Percentiles rank a stretch among this genome's conserved stretches.
Conservation (phyloP, 108 stramenopile species). For the Nitzschia palea region DNA sequence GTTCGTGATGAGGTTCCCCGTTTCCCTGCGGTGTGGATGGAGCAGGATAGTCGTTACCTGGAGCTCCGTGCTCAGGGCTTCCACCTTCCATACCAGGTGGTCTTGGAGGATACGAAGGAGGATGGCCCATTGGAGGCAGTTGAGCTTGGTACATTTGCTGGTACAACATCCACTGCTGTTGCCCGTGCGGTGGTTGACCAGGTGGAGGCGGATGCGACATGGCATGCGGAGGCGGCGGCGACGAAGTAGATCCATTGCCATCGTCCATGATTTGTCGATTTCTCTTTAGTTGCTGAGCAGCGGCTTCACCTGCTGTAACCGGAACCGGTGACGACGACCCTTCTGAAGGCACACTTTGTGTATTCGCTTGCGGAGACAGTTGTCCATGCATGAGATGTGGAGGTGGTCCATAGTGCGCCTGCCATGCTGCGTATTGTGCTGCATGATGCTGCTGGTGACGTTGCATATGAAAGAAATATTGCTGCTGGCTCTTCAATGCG, state of each 20-base stretch:
- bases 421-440: constrained; percentile 37
- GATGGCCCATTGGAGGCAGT: constrained; percentile 11
- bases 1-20: constrained; percentile 12
- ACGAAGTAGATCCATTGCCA: neutral
- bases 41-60: neutral
- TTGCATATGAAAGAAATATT: constrained; percentile 50
- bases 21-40: constrained; percentile 13
- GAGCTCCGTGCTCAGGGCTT: neutral
- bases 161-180: constrained; percentile 37
- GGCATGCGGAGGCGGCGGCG: constrained; percentile 7
- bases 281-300: constrained; percentile 34
- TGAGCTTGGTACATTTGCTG: constrained; percentile 35
- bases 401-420: constrained; percentile 19
- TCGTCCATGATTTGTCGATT: constrained; percentile 12
- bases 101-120: constrained; percentile 7
- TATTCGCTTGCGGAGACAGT: constrained; percentile 5
- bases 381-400: constrained; percentile 15
- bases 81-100: constrained; percentile 6
- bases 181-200: constrained; percentile 11
- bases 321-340: constrained; percentile 2
- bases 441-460: constrained; percentile 39
- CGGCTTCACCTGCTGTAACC: constrained; percentile 48
- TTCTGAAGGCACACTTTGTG: constrained; percentile 9
- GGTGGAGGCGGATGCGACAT: constrained; percentile 20
- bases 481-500: constrained; percentile 39